Evolutionary conservation across 495 filamentous ascomycete genomes (phyloP).

Genomic region (Aspergillus panamensis): DNA sequence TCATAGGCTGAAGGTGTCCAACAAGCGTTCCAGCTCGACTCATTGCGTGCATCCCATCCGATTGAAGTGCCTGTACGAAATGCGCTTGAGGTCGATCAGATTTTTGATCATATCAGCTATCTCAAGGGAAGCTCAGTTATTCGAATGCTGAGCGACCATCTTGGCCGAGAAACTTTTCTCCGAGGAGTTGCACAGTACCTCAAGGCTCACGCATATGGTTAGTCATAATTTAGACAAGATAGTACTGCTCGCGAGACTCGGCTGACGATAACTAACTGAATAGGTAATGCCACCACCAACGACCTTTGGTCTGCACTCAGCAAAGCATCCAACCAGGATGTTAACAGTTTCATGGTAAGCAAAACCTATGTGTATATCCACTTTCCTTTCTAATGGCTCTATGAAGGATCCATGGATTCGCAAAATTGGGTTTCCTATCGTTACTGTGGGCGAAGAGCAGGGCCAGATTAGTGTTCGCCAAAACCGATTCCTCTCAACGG

Average conservation of each 20-base stretch:
- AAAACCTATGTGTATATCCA: not conserved
- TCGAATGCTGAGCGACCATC: constrained; percentile 85
- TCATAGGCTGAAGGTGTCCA: constrained; percentile 79
- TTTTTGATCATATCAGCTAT: constrained; percentile 95
- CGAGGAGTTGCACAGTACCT: constrained; percentile 85
- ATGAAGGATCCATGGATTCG: constrained; percentile 80
- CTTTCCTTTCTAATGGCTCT: constrained; percentile 17
- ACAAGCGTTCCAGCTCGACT: constrained; percentile 84
- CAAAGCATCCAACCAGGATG: constrained; percentile 83
- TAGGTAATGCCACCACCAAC: constrained; percentile 86
- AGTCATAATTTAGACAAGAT: constrained; percentile 3
- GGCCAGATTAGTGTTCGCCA: constrained; percentile 79
- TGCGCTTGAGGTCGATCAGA: constrained; percentile 90
- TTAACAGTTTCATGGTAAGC: constrained; percentile 75
- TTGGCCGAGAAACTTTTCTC: constrained; percentile 82
- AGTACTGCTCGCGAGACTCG: not conserved
- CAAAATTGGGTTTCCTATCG: constrained; percentile 87
- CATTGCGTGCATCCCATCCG: constrained; percentile 84
- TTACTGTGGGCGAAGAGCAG: constrained; percentile 79
- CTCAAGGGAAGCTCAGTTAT: constrained; percentile 93
- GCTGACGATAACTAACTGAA: constrained; percentile 2
- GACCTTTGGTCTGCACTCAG: constrained; percentile 91
- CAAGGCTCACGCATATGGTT: constrained; percentile 74
- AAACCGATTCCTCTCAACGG: constrained; percentile 81
- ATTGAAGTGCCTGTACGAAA: constrained; percentile 91